Evolutionary conservation across 352 stramenopile genomes (phyloP).

Genomic region (Phytophthora sp.): DNA sequence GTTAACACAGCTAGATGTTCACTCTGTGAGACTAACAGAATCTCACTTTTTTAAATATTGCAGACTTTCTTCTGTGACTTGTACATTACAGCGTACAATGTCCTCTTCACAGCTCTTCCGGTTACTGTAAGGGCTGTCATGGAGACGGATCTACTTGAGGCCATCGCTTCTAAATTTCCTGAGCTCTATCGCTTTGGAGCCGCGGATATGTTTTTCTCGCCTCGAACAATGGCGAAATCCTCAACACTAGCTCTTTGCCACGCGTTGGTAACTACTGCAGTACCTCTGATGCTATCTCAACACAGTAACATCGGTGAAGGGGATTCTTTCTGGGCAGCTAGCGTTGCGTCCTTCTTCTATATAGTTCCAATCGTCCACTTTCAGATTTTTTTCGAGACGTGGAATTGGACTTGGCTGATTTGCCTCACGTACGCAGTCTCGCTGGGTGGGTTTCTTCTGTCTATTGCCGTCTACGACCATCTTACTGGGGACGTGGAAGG

Average conservation of each 20-base stretch:
- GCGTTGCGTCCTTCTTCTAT: constrained; percentile 93
- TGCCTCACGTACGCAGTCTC: constrained; percentile 51
- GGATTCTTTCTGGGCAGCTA: constrained; percentile 83
- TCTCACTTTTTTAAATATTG: background rate
- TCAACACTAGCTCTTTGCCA: constrained; percentile 57
- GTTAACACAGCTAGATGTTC: background rate
- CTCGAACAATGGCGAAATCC: constrained; percentile 47
- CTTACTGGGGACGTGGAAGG: constrained; percentile 54
- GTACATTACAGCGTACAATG: constrained; percentile 95
- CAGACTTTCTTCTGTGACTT: constrained; percentile 82
- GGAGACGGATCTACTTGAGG: constrained; percentile 79
- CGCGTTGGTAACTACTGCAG: constrained; percentile 57
- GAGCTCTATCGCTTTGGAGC: constrained; percentile 74
- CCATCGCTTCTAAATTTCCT: constrained; percentile 68
- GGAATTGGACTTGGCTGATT: constrained; percentile 73
- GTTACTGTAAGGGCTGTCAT: constrained; percentile 83
- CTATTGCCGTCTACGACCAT: constrained; percentile 63
- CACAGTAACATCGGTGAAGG: constrained; percentile 50
- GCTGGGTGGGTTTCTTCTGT: constrained; percentile 53
- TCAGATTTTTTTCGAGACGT: constrained; percentile 82
- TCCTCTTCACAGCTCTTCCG: constrained; percentile 92
- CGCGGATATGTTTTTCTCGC: constrained; percentile 68
- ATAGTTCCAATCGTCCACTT: constrained; percentile 94
- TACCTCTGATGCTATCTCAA: constrained; percentile 66
- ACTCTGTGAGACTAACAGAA: background rate